Evolutionary conservation across 768 basidiomycete species (phyloP).

Genomic region (Pulveroboletus sp.): DNA sequence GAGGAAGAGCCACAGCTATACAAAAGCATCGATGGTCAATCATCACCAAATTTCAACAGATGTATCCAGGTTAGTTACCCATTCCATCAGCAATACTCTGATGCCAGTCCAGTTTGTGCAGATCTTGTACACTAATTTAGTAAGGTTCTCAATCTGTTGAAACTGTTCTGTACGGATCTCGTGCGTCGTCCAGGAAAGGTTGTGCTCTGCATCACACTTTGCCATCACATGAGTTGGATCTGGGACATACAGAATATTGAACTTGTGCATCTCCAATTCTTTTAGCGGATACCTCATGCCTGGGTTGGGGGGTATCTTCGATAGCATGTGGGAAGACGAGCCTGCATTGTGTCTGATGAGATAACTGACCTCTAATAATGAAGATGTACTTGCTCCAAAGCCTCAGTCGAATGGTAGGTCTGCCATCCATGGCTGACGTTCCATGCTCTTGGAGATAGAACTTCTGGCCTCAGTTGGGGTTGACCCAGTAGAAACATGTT

Average conservation of each 20-base stretch:
- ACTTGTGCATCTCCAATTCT: background rate
- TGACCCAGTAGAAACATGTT: background rate
- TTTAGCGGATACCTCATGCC: background rate
- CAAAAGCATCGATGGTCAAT: too few species aligned
- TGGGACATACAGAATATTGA: background rate
- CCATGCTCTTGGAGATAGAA: too few species aligned
- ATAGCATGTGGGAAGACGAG: too few species aligned
- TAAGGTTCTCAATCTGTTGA: background rate
- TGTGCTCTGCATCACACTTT: background rate
- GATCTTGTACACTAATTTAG: background rate
- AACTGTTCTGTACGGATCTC: background rate
- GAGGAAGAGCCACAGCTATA: background rate
- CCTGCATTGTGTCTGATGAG: too few species aligned
- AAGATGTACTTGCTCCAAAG: too few species aligned
- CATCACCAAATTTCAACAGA: too few species aligned
- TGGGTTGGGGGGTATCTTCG: too few species aligned
- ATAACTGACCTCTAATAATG: too few species aligned
- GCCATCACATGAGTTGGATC: background rate
- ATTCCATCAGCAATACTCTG: background rate
- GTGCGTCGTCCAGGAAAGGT: background rate
- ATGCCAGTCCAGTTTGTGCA: background rate
- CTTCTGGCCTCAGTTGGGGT: too few species aligned
- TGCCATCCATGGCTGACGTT: too few species aligned
- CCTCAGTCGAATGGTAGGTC: too few species aligned
- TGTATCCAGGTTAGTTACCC: background rate